A percentile compares a stretch with the other conserved stretches of the same genome.
Evolutionary conservation across 225 moss, liverwort and hornwort genomes (phyloP).

Genomic region (Rhytidiadelphus loreus): DNA sequence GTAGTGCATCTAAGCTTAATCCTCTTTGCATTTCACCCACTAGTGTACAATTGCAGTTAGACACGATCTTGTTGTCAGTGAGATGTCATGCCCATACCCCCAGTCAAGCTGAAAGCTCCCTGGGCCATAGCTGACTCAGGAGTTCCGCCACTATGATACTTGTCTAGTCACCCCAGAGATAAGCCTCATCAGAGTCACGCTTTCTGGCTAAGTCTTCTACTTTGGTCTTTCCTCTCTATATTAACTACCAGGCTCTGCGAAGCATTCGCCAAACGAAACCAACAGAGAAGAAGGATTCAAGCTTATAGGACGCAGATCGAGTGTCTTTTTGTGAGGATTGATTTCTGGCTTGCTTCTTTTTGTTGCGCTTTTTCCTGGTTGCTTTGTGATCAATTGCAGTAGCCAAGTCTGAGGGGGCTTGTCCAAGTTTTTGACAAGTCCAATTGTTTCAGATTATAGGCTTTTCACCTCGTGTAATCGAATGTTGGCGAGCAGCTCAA

Average conservation of each 20-base stretch:
- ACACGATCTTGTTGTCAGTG: not conserved
- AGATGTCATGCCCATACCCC: not conserved
- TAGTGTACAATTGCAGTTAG: not conserved
- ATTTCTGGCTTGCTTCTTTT: not conserved
- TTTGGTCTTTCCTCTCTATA: not conserved
- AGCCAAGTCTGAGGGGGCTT: not conserved
- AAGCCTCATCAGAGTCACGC: not conserved
- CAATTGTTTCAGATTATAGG: not conserved
- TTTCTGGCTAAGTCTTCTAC: not conserved
- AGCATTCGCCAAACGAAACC: not conserved
- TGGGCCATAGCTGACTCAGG: not conserved
- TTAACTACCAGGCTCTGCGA: not conserved
- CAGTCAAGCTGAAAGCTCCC: not conserved
- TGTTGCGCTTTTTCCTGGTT: not conserved
- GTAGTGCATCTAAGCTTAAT: not conserved
- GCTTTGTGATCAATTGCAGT: not conserved
- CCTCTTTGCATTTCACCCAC: not conserved
- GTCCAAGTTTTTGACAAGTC: not conserved
- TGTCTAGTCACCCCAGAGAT: not conserved
- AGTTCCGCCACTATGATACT: not conserved
- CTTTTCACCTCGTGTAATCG: not conserved
- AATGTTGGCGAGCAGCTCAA: not conserved
- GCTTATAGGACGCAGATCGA: not conserved
- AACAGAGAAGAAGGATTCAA: not conserved
- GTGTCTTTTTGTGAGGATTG: not conserved